A percentile compares a stretch with the other conserved stretches of the same genome.
phyloP scores from a whole-genome alignment of 139 green algal species.

The Micromonas pusilla region DNA sequence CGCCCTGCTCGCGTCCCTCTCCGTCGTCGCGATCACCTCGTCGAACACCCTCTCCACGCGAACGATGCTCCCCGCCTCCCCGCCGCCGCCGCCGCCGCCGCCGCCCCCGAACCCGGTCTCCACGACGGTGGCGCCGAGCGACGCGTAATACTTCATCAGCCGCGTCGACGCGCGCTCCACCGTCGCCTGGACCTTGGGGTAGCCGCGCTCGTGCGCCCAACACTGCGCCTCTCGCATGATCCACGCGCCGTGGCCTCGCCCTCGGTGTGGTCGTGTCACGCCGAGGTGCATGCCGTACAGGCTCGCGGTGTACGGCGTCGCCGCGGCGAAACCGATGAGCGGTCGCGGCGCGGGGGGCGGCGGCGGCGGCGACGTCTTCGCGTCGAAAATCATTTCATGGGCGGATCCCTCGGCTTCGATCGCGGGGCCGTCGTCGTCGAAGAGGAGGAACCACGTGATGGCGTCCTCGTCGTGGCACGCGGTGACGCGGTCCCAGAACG shows the following conservation, averaged over 20 bases:
- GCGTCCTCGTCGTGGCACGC: background rate
- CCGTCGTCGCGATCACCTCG: background rate
- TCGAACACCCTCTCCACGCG: background rate
- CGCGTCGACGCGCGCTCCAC: background rate
- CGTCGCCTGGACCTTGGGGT: background rate
- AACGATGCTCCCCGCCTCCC: background rate
- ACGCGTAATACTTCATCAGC: slow-evolving; percentile 2
- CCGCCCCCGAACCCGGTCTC: slow-evolving; percentile 2
- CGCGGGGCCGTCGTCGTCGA: background rate
- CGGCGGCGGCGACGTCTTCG: background rate
- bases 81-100: background rate
- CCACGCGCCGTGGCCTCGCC: background rate
- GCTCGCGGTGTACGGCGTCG: background rate
- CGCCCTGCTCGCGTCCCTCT: background rate
- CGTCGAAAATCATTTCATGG: background rate
- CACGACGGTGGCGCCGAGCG: background rate
- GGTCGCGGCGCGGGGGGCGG: background rate
- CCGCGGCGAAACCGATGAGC: slow-evolving; percentile 9
- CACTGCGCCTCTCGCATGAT: background rate
- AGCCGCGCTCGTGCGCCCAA: background rate
- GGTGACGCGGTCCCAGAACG: slow-evolving; percentile 2
- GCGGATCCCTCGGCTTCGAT: background rate
- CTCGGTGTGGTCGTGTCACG: background rate
- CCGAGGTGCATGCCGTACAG: slow-evolving; percentile 12
- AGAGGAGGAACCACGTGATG: background rate